These are phyloP conservation scores for Chaetomiaceae sp. DNA, from an alignment of 2,329 filamentous ascomycete species.

Conservation along the genomic window DNA sequence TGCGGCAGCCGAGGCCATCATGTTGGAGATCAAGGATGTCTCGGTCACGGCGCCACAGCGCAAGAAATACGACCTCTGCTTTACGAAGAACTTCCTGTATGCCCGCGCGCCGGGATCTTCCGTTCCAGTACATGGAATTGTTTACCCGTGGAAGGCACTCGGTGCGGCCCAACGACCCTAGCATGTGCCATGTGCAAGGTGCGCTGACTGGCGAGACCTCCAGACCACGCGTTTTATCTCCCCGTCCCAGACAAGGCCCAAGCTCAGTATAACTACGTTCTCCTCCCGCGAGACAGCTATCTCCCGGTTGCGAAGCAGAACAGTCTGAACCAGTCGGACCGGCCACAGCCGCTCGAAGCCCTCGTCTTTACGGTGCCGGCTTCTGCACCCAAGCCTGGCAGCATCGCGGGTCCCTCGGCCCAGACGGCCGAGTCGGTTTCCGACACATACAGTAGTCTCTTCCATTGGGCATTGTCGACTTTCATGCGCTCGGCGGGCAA, in stretches of 20 bases:
- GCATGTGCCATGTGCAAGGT: too few relatives aligned
- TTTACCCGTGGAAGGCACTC: slow-evolving; percentile 56
- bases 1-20: slow-evolving; percentile 43
- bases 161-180: slow-evolving; percentile 45
- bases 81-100: slow-evolving; percentile 55
- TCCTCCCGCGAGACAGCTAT: slow-evolving; percentile 52
- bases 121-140: slow-evolving; percentile 46
- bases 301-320: slow-evolving; percentile 31
- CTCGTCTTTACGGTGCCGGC: slow-evolving; percentile 59
- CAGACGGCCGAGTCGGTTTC: slow-evolving; percentile 46
- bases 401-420: slow-evolving; percentile 46
- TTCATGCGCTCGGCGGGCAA: slow-evolving; percentile 46
- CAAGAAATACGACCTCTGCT: slow-evolving; percentile 61
- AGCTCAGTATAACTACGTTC: slow-evolving; percentile 59
- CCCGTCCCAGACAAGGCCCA: slow-evolving; percentile 61
- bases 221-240: slow-evolving; percentile 58
- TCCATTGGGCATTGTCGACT: slow-evolving; percentile 54
- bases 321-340: slow-evolving; percentile 34
- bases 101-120: slow-evolving; percentile 48
- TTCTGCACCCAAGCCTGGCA: slow-evolving; percentile 54
- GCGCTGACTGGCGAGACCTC: too few relatives aligned
- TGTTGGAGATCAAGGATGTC: slow-evolving; percentile 59
- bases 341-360: slow-evolving; percentile 43
- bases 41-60: slow-evolving; percentile 61
- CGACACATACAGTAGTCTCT: slow-evolving; percentile 52